phyloP scores from a whole-genome alignment of 208 protist genomes.

The Trypanosoma melophagium region DNA sequence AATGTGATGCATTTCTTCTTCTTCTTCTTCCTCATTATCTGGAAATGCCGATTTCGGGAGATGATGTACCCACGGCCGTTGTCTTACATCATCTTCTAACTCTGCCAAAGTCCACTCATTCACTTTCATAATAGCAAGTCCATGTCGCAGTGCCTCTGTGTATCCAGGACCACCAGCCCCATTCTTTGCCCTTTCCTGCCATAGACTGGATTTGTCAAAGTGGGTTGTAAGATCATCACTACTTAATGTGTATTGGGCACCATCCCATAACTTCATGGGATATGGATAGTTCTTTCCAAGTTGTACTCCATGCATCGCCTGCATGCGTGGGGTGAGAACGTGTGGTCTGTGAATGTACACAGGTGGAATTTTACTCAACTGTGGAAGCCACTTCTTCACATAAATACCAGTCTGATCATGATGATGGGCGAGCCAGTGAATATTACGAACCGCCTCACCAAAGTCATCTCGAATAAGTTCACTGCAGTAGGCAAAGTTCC shows the following conservation, averaged over 20 bases:
- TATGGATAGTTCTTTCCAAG: conserved; percentile 87
- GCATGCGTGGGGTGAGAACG: conserved; percentile 82
- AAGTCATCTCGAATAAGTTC: conserved; percentile 84
- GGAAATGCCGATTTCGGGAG: conserved; percentile 39
- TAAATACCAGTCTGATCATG: conserved; percentile 91
- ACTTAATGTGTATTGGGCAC: conserved; percentile 52
- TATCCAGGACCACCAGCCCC: conserved; percentile 54
- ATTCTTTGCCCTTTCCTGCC: conserved; percentile 27
- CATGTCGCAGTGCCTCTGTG: conserved; percentile 73
- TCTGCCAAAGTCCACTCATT: conserved; percentile 54
- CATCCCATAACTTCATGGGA: conserved; percentile 89
- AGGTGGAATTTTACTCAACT: conserved; percentile 80
- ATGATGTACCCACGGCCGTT: conserved; percentile 38
- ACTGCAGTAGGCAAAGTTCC: conserved; percentile 74
- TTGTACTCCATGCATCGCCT: conserved; percentile 80
- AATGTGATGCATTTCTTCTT: conserved; percentile 14
- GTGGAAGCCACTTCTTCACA: conserved; percentile 88
- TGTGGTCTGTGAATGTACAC: conserved; percentile 90
- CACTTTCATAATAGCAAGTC: conserved; percentile 53
- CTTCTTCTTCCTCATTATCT: conserved; percentile 25
- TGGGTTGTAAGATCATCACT: conserved; percentile 59
- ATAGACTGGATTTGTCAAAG: conserved; percentile 34
- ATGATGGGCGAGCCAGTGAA: conserved; percentile 82
- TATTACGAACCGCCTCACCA: conserved; percentile 72
- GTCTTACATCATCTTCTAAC: conserved; percentile 25